Conservation (phyloP, 202 grass and related monocot species). For the Brachypodium distachyon region DNA sequence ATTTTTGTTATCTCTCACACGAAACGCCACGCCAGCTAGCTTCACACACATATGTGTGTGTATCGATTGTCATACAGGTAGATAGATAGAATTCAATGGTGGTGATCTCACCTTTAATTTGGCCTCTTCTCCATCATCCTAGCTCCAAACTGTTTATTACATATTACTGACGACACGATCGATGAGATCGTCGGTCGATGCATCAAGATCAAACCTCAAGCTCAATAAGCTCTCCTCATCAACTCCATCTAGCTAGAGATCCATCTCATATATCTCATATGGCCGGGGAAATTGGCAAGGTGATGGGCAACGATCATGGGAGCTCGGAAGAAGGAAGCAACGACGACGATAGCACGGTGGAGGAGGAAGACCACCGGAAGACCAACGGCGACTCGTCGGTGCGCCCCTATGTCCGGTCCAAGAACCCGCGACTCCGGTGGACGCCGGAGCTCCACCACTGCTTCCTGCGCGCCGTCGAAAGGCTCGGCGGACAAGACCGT, state of each 20-base stretch:
- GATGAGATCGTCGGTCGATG: neutral
- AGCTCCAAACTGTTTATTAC: neutral
- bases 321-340: no score
- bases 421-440: slow-evolving; percentile 72
- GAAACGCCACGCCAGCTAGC: neutral
- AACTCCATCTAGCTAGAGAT: neutral
- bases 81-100: slow-evolving; percentile 20
- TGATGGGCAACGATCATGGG: neutral
- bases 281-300: neutral
- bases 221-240: neutral
- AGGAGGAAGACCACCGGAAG: slow-evolving; percentile 29
- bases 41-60: neutral
- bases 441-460: slow-evolving; percentile 61
- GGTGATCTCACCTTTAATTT: slow-evolving; percentile 10
- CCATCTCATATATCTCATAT: no score
- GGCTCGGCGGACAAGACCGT: slow-evolving; percentile 69
- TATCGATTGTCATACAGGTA: neutral
- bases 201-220: neutral
- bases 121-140: neutral
- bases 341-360: slow-evolving; percentile 44
- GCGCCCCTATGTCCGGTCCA: slow-evolving; percentile 54
- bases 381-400: neutral
- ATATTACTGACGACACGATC: slow-evolving; percentile 5
- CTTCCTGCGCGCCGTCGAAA: slow-evolving; percentile 55
- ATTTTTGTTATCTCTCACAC: slow-evolving; percentile 17